Base-by-base conservation (phyloP, 169 alveolate genomes). In the Toxoplasma gondii region DNA sequence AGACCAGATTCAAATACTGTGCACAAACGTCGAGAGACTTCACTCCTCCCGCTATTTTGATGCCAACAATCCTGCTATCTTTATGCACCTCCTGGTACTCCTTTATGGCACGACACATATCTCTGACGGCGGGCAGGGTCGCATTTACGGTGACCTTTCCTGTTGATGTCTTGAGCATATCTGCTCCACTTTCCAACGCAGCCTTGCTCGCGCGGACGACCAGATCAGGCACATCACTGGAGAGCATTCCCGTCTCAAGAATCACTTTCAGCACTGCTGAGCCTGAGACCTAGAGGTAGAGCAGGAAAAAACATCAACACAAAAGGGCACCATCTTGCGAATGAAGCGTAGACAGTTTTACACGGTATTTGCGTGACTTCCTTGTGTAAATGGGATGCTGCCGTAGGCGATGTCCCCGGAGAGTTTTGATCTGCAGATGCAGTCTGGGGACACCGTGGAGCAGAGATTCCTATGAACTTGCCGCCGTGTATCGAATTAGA, bases 41-140 rank as follows among this genome's bases (percentile, higher is more conserved):
- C 88, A 96, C 94, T 29, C 97, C 96, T 19, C 97, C 97, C 0
- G 97, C 94, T 34, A 92, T 96, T 53, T 96, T 96, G 53, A 96
- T 36, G 36, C 97, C 97, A 83, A 95, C 95, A 38, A 38, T 22
- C 87, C 87, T 78, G 29, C 31, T 19, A 38, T 39, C 87, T 24
- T 7, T 19, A 64, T 64, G 78, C 31, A 34, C 16, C 5, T 41
- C 53, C 67, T 92, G 90, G 74, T 86, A 1, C 38, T 93, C 64
- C 69, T 91, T 92, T 49, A 95, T 74, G 39, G 96, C 97, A 31
- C 64, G 58, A 34, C 95, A 80, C 82, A 96, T 93, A 16, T 80
- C 31, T 64, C 86, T 58, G 87, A 45, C 96, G 34, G 97, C 41
- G 38, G 44, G 44, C 29, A 95, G 94, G 4, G 97, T 96, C 70